Evolutionary conservation across 805 yeast species (phyloP).

Genomic region (Schwanniomyces yamadae): DNA sequence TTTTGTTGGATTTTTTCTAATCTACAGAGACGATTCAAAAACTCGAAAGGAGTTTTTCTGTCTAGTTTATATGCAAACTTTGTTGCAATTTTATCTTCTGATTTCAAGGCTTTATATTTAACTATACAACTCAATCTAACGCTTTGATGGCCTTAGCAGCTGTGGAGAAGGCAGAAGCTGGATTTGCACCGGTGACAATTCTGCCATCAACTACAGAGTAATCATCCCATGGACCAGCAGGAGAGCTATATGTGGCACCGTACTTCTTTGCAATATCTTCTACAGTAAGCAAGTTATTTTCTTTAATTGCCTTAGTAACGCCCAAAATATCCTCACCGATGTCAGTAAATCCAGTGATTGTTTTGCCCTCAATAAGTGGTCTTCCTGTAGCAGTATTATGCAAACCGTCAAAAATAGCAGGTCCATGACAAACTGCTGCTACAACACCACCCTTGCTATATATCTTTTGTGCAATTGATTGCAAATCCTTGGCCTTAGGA

Average conservation of each 20-base stretch:
- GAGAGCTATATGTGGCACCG: conserved; percentile 46
- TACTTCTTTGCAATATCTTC: conserved; percentile 34
- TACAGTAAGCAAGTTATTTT: conserved; percentile 32
- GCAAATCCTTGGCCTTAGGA: conserved; percentile 50
- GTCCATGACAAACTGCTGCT: conserved; percentile 70
- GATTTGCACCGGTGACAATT: conserved; percentile 66
- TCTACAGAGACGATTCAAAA: too few relatives aligned
- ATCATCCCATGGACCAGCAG: conserved; percentile 52
- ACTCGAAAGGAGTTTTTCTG: too few relatives aligned
- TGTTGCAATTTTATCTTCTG: too few relatives aligned
- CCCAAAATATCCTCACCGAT: conserved; percentile 45
- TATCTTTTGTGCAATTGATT: conserved; percentile 44
- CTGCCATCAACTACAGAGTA: conserved; percentile 55
- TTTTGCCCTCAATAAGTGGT: conserved; percentile 49
- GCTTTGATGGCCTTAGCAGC: conserved; percentile 39
- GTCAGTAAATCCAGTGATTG: conserved; percentile 61
- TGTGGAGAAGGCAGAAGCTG: conserved; percentile 52
- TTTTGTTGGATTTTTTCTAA: too few relatives aligned
- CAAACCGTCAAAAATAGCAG: conserved; percentile 54
- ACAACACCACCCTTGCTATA: conserved; percentile 55
- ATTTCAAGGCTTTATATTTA: too few relatives aligned
- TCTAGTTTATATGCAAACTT: too few relatives aligned
- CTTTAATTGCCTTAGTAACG: conserved; percentile 18
- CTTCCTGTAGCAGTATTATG: conserved; percentile 42
- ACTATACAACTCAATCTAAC: background rate